A percentile compares a stretch with the other conserved stretches of the same genome.
These are phyloP conservation scores for Globisporangium barbulae DNA, from an alignment of 352 stramenopile species.

Conservation along the genomic window DNA sequence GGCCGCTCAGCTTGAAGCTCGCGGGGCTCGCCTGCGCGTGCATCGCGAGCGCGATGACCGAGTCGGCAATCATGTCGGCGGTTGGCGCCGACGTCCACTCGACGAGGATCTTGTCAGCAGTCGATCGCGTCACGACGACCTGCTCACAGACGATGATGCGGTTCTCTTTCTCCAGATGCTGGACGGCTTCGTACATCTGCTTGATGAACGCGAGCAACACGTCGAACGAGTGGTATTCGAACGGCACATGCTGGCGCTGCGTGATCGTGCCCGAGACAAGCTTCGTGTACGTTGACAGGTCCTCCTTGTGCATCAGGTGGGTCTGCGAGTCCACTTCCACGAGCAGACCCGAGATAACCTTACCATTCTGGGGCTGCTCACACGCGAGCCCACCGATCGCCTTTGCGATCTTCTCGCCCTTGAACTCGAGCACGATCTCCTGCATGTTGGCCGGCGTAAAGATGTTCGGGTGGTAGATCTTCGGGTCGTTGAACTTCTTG, in stretches of 20 bases:
- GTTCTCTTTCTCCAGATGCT: slow-evolving; percentile 47
- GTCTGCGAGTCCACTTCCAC: slow-evolving; percentile 86
- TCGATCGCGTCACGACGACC: slow-evolving; percentile 55
- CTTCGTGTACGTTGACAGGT: slow-evolving; percentile 85
- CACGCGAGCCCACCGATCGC: slow-evolving; percentile 72
- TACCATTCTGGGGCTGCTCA: slow-evolving; percentile 74
- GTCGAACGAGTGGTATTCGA: slow-evolving; percentile 75
- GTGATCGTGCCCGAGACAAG: slow-evolving; percentile 76
- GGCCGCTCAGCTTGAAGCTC: slow-evolving; percentile 77
- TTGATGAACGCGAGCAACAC: slow-evolving; percentile 75
- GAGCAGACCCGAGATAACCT: slow-evolving; percentile 75
- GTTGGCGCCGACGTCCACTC: slow-evolving; percentile 91
- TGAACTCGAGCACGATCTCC: slow-evolving; percentile 86
- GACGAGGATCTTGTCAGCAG: slow-evolving; percentile 52
- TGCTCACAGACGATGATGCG: slow-evolving; percentile 72
- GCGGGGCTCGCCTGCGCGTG: slow-evolving; percentile 85
- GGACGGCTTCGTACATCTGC: slow-evolving; percentile 83
- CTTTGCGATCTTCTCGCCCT: slow-evolving; percentile 87
- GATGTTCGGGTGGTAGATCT: slow-evolving; percentile 79
- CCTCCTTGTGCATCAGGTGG: slow-evolving; percentile 82
- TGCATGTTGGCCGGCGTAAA: slow-evolving; percentile 86
- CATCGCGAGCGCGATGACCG: slow-evolving; percentile 95
- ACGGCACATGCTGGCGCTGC: slow-evolving; percentile 84
- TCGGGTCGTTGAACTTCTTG: slow-evolving; percentile 89
- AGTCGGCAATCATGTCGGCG: slow-evolving; percentile 95